phyloP scores from a whole-genome alignment of 768 basidiomycete species.

The Ramaria rubella region DNA sequence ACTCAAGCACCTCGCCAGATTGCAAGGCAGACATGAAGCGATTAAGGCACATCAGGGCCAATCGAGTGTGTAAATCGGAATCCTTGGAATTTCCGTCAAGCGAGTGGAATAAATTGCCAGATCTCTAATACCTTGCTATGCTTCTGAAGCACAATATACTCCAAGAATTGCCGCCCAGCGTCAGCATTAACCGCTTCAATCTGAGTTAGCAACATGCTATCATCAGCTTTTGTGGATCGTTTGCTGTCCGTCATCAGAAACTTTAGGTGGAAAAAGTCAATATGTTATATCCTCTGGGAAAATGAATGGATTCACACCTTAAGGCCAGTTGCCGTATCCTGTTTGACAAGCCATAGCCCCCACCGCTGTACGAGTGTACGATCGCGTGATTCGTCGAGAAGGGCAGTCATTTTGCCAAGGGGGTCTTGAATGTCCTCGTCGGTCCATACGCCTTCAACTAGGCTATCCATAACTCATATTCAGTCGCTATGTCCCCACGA shows the following conservation, averaged over 20 bases:
- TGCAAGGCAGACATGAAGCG: conserved; percentile 44
- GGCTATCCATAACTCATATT: conserved; percentile 30
- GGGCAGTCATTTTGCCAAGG: conserved; percentile 46
- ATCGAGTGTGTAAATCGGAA: conserved; percentile 54
- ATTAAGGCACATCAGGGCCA: conserved; percentile 51
- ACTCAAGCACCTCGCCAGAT: conserved; percentile 22
- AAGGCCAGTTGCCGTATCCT: conserved; percentile 63
- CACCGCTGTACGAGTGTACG: conserved; percentile 60
- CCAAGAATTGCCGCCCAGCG: conserved; percentile 68
- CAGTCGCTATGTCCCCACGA: neutral
- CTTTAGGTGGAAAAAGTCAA: conserved; percentile 29
- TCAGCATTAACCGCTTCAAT: conserved; percentile 48
- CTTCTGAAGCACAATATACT: conserved; percentile 70
- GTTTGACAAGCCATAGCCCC: conserved; percentile 73
- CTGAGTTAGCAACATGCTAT: conserved; percentile 48
- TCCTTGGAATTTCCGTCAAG: conserved; percentile 34
- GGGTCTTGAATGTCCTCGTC: conserved; percentile 64
- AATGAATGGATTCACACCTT: conserved; percentile 39
- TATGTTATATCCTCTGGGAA: neutral
- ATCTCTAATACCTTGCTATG: conserved; percentile 45
- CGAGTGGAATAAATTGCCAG: neutral
- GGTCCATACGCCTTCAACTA: conserved; percentile 58
- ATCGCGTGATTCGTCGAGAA: conserved; percentile 55
- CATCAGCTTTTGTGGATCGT: conserved; percentile 55
- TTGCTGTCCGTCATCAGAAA: conserved; percentile 55